These are phyloP conservation scores for Tolypocladium tundrense DNA, from an alignment of 2,329 filamentous ascomycete genomes.

Conservation along the genomic window DNA sequence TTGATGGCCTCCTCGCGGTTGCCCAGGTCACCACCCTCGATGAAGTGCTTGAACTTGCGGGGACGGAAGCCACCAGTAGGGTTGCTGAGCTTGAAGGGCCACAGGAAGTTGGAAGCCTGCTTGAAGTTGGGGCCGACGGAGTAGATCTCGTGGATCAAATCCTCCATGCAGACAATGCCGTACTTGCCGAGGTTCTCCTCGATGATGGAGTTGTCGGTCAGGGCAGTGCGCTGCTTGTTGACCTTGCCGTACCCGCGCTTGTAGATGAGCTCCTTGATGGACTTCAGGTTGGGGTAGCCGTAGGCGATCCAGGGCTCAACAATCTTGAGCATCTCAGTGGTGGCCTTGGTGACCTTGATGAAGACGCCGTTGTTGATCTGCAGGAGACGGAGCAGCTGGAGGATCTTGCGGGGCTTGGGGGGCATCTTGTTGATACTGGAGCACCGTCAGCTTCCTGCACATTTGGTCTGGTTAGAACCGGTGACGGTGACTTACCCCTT, in stretches of 20 bases:
- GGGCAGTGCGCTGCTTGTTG: constrained; percentile 91
- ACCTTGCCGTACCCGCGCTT: constrained; percentile 99
- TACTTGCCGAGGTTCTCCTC: constrained; percentile 96
- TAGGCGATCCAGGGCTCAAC: constrained; percentile 99
- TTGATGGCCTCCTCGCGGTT: constrained; percentile 99
- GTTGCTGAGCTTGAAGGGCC: constrained; percentile 99
- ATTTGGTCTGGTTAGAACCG: no score
- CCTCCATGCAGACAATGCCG: constrained; percentile 98
- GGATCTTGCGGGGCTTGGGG: constrained; percentile 99
- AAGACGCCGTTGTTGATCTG: constrained; percentile 99
- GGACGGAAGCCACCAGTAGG: constrained; percentile 92
- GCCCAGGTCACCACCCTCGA: constrained; percentile 95
- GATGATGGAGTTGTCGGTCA: constrained; percentile 96
- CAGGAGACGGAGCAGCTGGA: constrained; percentile 97
- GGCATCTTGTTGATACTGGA: constrained; percentile 99
- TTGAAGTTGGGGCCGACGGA: constrained; percentile 99
- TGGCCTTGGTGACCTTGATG: constrained; percentile 95
- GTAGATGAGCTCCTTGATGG: constrained; percentile 97
- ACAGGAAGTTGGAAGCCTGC: constrained; percentile 98
- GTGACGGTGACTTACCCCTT: constrained; percentile 59
- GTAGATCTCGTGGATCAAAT: constrained; percentile 98
- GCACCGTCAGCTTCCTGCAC: constrained; percentile 2
- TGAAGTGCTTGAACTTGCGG: constrained; percentile 98
- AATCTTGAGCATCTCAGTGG: constrained; percentile 91
- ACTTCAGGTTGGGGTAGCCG: constrained; percentile 99